These are phyloP conservation scores for Taphrina pruni DNA, from an alignment of 1,139 yeast species.

Conservation along the genomic window DNA sequence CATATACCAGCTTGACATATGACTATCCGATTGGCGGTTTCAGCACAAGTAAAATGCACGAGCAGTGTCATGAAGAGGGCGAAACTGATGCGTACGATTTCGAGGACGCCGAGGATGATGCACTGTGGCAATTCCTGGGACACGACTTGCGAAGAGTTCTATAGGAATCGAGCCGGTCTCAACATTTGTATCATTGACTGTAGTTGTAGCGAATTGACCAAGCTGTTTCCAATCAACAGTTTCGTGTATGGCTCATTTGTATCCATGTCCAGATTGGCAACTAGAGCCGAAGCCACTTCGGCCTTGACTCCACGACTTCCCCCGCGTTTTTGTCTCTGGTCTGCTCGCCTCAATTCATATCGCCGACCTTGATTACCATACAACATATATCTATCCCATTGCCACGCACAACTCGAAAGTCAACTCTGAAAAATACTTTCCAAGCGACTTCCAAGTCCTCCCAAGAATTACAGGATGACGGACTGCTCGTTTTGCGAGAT, in stretches of 20 bases:
- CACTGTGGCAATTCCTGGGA: background rate
- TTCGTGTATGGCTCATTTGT: background rate
- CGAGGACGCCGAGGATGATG: background rate
- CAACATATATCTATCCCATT: background rate
- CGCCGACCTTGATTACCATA: too few species aligned
- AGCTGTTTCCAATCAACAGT: too few species aligned
- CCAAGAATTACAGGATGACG: background rate
- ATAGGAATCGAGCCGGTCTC: background rate
- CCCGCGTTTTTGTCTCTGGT: background rate
- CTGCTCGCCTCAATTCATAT: too few species aligned
- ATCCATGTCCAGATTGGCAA: background rate
- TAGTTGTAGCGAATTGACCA: too few species aligned
- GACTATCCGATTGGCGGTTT: too few species aligned
- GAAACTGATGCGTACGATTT: too few species aligned
- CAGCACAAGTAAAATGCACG: too few species aligned
- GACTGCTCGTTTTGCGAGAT: constrained; percentile 37
- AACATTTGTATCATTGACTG: background rate
- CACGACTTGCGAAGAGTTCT: background rate
- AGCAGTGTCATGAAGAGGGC: too few species aligned
- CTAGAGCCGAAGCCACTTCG: constrained; percentile 3
- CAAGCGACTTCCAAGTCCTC: background rate
- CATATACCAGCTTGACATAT: too few species aligned
- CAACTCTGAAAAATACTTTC: too few species aligned
- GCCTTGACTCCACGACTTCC: background rate
- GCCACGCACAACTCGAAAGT: background rate